Base-by-base conservation (phyloP, 2,329 filamentous ascomycete species). In the Sarocladiaceae sp. region DNA sequence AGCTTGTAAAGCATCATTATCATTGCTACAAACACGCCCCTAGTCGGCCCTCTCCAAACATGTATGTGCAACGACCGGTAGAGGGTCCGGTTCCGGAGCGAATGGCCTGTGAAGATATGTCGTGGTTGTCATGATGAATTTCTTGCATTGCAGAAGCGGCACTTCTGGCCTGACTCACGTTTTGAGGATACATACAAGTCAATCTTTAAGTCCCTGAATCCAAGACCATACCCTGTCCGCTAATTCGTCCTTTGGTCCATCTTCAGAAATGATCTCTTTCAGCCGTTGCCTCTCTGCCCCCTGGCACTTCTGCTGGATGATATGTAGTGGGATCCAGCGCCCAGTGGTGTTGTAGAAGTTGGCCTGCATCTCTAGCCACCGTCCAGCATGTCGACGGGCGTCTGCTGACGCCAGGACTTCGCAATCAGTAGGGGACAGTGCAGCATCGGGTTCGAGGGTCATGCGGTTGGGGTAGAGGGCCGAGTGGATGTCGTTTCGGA, bases 271-370 rank as follows among this genome's bases (percentile, higher is more conserved):
- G 50, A 36, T 11, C 28, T 23, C 25, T 15, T 37, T 44, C 23
- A 39, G 17, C 50, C 55, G 25, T 22, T 52, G 54, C 25, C 49
- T 51, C 54, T 67, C 67, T 0, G 59, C 64, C 11, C 52, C 51
- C 53, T 67, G 67, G n/a, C 65, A 63, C 53, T 64, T 68, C 20
- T 57, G 59, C 36, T 65, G 64, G 42, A 76, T 64, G n/a, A 67
- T 57, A 29, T 67, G 63, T 7, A 70, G 57, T 1, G 70, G 66
- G 0, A 75, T 60, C 64, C 73, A 66, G 6, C 68, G 62, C 3
- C 72, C 73, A 0, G 72, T 75, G 40, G 60, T 67, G 53, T 75
- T 74, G 59, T 63, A 70, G 51, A 75, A 74, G 47, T 67, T 68
- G 26, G 71, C 69, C 55, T 76, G 72, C 61, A 74, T 68, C 54